These are phyloP conservation scores for Teratosphaeria pseudoeucalypti DNA, from an alignment of 2,329 filamentous ascomycete genomes.

Conservation along the genomic window DNA sequence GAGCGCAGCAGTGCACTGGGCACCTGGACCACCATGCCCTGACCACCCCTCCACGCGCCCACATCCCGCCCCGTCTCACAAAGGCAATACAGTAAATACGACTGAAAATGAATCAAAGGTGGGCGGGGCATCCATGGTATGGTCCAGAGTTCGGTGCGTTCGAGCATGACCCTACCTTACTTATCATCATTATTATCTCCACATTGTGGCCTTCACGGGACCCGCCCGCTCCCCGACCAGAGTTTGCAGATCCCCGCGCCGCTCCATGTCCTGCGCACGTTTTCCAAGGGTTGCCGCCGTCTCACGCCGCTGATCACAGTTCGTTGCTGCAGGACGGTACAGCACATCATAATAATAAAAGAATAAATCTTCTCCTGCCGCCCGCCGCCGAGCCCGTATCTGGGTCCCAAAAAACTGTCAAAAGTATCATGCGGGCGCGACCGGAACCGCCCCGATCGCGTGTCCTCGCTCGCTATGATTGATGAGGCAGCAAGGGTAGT, in stretches of 20 bases:
- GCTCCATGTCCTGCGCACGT: not conserved
- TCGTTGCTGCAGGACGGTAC: too few species aligned
- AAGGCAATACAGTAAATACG: too few species aligned
- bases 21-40: too few species aligned
- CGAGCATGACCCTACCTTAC: too few species aligned
- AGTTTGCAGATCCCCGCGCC: not conserved
- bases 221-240: not conserved
- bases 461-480: not conserved
- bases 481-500: not conserved
- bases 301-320: not conserved
- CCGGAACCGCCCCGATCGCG: not conserved
- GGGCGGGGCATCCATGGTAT: too few species aligned
- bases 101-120: too few species aligned
- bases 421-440: not conserved
- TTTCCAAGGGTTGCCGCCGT: not conserved
- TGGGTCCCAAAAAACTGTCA: not conserved
- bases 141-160: too few species aligned
- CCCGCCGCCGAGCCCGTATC: not conserved
- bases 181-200: not conserved
- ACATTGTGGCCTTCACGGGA: not conserved
- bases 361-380: not conserved
- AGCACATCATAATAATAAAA: too few species aligned
- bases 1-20: too few species aligned
- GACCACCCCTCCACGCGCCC: too few species aligned
- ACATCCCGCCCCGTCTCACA: too few species aligned